Base-by-base conservation (phyloP, 768 basidiomycete species). In the Pulveroboletus sp. region DNA sequence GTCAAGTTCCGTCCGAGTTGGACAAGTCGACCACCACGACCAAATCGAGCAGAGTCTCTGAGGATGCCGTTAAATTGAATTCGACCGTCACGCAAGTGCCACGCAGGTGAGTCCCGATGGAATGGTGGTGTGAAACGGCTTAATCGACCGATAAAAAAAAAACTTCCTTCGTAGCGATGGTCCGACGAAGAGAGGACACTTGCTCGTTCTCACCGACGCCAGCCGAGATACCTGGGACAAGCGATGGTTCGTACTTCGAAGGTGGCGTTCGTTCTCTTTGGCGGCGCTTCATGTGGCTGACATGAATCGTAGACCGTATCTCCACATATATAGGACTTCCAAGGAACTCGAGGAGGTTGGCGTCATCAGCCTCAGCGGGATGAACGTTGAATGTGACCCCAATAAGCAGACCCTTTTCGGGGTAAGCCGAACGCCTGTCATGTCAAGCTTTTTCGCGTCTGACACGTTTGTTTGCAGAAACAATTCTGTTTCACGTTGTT, bases 401-500 rank as follows among this genome's bases (percentile, higher is more conserved):
- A 85, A 88, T 56, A 93, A 97, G 68, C 93, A 93, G 68, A 71
- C 71, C n/a, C 74, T 96, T 27, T 78, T 93, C 27, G 91, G 88
- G 59, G 93, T 93, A 65, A 69, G 89, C 54, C 46, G 19, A 41
- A 11, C 16, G 17, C 45, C 17, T 26, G n/a, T 6, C 1, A 8
- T 17, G 19, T 24, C 24, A 12, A 24, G 12, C 7, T 36, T 26
- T 30, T 50, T n/a, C n/a, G n/a, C 11, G 16, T 32, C 47, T 58
- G 34, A 56, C 43, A 14, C 42, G 8, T 49, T 38, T 42, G 46
- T 19, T 41, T 23, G 26, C 63, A 93, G 93, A 89, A 85, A 77
- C 82, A 77, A 29, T 86, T 83, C 67, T 86, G 85, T 13, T 94
- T 96, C 69, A 93, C 90, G 12, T 77, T 96, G 27, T 95, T 94